Base-by-base conservation (phyloP, 129 eudicot genomes). In the Artemisia argyi region DNA sequence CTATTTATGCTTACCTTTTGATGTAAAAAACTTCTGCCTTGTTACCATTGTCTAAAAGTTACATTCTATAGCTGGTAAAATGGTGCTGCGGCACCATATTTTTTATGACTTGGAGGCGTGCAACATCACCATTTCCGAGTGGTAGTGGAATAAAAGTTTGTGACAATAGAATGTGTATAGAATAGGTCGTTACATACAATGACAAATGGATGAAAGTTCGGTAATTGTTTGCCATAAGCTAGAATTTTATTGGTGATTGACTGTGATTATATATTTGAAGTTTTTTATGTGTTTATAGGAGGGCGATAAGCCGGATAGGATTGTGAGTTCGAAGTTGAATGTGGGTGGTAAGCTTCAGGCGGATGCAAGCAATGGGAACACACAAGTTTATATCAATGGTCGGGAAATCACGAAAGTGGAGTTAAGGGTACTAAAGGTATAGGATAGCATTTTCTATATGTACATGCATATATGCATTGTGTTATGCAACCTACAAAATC, bases 321-420 rank as follows among this genome's bases (percentile, higher is more conserved):
- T 84, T 65, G 79, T 84, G 51, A 84, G 75, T 71, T 81, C 85
- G 30, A 80, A 74, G 61, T 24, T 84, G 72, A 78, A 81, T 65
- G 73, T 84, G 49, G 80, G 83, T 12, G 83, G 83, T 58, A 81
- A 78, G 72, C 83, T 84, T 69, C 73, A 62, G 46, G 69, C 32
- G 59, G 80, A 72, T 66, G 89, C 86, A 63, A 81, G 86, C 75
- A 85, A 81, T 49, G 89, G 89, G 14, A 75, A 78, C 50, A 78
- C 86, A 17, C 61, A 78, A 42, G 85, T 85, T 68, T 80, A 64
- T 35, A 71, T 81, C 35, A 85, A 85, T 30, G 86, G 86, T 18
- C 81, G 89, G 11, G 77, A 85, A 68, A 85, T 85, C 53, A 85
- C 84, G 0, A 78, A 78, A 79, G 59, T 66, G 54, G 89, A 85